These are phyloP conservation scores for Lophium mytilinum DNA, from an alignment of 495 filamentous ascomycete species.

Conservation along the genomic window DNA sequence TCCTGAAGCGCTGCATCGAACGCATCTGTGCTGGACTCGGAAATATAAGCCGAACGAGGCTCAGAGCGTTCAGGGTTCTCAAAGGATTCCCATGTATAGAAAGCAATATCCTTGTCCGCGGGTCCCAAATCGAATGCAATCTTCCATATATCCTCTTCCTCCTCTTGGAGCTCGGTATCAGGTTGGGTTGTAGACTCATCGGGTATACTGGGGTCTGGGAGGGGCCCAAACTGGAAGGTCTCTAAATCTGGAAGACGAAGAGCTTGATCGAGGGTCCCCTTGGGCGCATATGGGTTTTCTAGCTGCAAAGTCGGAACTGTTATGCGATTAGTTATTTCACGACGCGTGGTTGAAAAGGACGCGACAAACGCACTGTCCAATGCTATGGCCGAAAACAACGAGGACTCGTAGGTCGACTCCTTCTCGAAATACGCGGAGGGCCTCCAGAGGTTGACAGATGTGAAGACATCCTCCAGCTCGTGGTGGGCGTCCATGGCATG, in stretches of 20 bases:
- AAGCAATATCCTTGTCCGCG: conserved; percentile 45
- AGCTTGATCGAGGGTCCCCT: conserved; percentile 21
- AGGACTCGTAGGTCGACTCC: conserved; percentile 6
- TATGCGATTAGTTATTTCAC: conserved; percentile 3
- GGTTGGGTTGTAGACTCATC: conserved; percentile 17
- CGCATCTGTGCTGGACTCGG: conserved; percentile 62
- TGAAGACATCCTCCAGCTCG: conserved; percentile 6
- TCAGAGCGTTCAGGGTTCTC: conserved; percentile 37
- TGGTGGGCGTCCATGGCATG: conserved; percentile 13
- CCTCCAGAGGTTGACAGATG: conserved; percentile 15
- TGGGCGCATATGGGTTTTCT: conserved; percentile 30
- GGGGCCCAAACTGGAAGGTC: conserved; percentile 24
- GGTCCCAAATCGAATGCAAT: conserved; percentile 23
- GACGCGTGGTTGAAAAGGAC: conserved; percentile 11
- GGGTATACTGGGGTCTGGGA: conserved; percentile 18
- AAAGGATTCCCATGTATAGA: conserved; percentile 60
- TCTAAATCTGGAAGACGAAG: conserved; percentile 27
- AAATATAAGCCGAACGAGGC: conserved; percentile 55
- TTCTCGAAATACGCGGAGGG: conserved; percentile 16
- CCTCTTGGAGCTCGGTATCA: conserved; percentile 5
- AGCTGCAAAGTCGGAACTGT: conserved; percentile 26
- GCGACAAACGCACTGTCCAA: conserved; percentile 25
- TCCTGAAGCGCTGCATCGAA: conserved; percentile 55
- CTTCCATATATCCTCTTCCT: conserved; percentile 29
- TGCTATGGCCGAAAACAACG: conserved; percentile 20